phyloP scores from a whole-genome alignment of 2,329 filamentous ascomycete genomes.

The Cladosporium velox region DNA sequence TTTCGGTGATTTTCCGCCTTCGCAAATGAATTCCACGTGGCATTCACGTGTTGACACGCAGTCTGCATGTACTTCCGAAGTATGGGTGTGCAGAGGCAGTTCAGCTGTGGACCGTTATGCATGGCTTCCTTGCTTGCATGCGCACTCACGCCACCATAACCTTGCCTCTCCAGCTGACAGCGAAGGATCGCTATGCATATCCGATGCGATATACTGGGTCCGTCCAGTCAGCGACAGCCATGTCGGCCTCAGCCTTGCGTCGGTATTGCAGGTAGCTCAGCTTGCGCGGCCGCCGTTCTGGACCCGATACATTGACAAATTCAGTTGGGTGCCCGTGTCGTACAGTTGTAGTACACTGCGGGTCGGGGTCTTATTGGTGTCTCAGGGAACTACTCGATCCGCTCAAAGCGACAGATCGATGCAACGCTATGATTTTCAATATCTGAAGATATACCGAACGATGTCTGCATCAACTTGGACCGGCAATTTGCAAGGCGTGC shows the following conservation, averaged over 20 bases:
- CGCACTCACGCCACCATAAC: not conserved
- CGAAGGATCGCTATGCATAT: conserved; percentile 8
- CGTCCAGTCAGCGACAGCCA: conserved; percentile 6
- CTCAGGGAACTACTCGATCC: not conserved
- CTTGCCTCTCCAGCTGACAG: not conserved
- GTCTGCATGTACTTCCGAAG: not conserved
- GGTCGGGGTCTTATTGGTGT: not conserved
- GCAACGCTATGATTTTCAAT: not conserved
- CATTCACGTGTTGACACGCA: not conserved
- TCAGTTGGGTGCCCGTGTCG: not conserved
- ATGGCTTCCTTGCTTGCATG: not conserved
- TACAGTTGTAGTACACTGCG: not conserved
- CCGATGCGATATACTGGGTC: not conserved
- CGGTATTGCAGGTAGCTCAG: not conserved
- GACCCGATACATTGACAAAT: conserved; percentile 1
- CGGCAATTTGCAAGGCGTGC: not conserved
- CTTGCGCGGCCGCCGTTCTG: conserved; percentile 5
- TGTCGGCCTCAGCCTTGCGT: conserved; percentile 6
- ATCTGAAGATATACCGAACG: not conserved
- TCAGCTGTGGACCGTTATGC: not conserved
- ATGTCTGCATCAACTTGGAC: conserved; percentile 10
- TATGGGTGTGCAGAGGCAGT: not conserved
- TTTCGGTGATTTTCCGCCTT: not conserved
- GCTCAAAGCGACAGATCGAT: not conserved
- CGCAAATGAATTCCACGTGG: not conserved